Percentiles rank a stretch among this genome's conserved stretches.
Conservation (phyloP, 2,329 filamentous ascomycete species). For the Fusarium succisae region DNA sequence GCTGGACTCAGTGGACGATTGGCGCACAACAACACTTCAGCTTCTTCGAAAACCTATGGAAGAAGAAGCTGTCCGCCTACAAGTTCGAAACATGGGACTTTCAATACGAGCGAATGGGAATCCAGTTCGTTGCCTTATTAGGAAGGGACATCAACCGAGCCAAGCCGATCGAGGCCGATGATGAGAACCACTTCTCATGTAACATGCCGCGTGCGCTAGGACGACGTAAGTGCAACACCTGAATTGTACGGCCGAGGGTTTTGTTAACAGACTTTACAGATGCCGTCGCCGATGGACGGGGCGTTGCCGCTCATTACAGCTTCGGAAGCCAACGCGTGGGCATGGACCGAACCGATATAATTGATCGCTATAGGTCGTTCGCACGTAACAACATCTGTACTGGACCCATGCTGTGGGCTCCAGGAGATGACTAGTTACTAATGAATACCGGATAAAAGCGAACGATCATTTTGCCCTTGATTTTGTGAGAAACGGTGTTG, state of each 20-base stretch:
- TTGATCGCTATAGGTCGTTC: constrained; percentile 62
- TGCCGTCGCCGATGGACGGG: constrained; percentile 63
- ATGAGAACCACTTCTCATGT: constrained; percentile 57
- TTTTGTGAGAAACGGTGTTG: not conserved
- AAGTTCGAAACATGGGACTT: constrained; percentile 61
- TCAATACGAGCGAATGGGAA: constrained; percentile 59
- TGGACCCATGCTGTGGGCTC: constrained; percentile 44
- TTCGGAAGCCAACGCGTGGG: constrained; percentile 52
- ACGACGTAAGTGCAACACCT: constrained; percentile 40
- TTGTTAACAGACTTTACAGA: constrained; percentile 37
- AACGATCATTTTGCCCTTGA: not conserved
- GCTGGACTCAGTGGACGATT: constrained; percentile 60
- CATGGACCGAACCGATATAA: constrained; percentile 62
- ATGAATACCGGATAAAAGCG: not conserved
- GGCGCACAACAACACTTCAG: constrained; percentile 59
- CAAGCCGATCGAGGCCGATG: constrained; percentile 55
- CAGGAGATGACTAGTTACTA: constrained; percentile 16
- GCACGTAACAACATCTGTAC: constrained; percentile 62
- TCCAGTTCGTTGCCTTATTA: constrained; percentile 64
- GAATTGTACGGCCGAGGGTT: too few relatives aligned
- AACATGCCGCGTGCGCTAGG: constrained; percentile 51
- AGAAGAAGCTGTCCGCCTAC: constrained; percentile 55
- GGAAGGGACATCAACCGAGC: constrained; percentile 61
- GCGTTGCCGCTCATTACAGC: constrained; percentile 63
- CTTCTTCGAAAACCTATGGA: constrained; percentile 61